Percentiles rank a stretch among this genome's conserved stretches.
Evolutionary conservation across 192 early-diverging fungal species (phyloP).

Genomic region (Coemansia erecta): DNA sequence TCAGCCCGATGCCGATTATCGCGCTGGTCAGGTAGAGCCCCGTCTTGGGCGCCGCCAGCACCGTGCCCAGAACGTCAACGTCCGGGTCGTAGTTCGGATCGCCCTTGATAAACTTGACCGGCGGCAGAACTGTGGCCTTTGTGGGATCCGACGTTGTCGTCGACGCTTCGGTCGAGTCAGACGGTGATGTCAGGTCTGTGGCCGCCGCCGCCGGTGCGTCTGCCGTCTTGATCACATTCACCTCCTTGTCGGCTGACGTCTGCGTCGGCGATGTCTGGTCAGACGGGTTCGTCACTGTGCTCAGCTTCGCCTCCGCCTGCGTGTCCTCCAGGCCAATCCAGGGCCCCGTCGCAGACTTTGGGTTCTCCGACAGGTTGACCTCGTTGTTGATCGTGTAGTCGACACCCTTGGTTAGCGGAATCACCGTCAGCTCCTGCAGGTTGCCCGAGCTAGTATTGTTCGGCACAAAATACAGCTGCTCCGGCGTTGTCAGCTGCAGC

Average conservation of each 20-base stretch:
- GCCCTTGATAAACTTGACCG: constrained; percentile 42
- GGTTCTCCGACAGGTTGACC: constrained; percentile 36
- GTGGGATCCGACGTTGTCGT: not conserved
- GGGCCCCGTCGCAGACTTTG: constrained; percentile 30
- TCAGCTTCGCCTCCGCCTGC: constrained; percentile 12
- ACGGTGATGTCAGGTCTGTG: not conserved
- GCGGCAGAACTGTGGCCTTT: constrained; percentile 32
- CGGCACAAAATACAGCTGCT: not conserved
- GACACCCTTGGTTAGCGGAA: constrained; percentile 12
- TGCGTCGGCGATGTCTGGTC: not conserved
- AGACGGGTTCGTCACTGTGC: constrained; percentile 2
- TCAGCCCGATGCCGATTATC: constrained; percentile 35
- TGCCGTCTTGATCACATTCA: not conserved
- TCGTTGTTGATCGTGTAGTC: constrained; percentile 32
- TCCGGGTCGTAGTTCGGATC: constrained; percentile 42
- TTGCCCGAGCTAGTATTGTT: not conserved
- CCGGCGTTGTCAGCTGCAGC: constrained; percentile 24
- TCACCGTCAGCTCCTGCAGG: not conserved
- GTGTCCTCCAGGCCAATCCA: constrained; percentile 22
- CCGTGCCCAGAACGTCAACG: constrained; percentile 29
- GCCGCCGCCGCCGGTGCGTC: too few relatives aligned
- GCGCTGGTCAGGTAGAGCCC: constrained; percentile 40
- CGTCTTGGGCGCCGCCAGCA: constrained; percentile 28
- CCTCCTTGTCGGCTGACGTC: constrained; percentile 1
- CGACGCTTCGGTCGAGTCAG: not conserved